These are phyloP conservation scores for Ceratorhiza oryzae-sativae DNA, from an alignment of 1,284 basidiomycete genomes.

Conservation along the genomic window DNA sequence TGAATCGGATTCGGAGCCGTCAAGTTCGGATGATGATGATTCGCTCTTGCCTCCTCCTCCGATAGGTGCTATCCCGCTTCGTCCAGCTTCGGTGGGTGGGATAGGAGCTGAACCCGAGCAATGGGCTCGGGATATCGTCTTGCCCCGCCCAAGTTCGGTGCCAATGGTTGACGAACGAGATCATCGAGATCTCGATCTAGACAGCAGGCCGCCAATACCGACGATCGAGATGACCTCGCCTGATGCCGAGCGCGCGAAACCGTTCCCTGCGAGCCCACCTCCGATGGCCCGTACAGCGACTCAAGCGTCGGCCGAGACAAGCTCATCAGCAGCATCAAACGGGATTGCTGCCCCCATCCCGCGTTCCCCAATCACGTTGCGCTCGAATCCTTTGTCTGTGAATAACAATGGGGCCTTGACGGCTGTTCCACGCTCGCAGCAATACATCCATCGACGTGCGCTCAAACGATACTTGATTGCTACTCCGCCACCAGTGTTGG, in stretches of 20 bases:
- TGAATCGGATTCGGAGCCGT: constrained; percentile 40
- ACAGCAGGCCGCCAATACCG: constrained; percentile 15
- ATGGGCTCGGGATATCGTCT: constrained; percentile 30
- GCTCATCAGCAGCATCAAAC: neutral
- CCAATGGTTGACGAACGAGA: constrained; percentile 28
- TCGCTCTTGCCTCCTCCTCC: neutral
- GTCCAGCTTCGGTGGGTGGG: constrained; percentile 27
- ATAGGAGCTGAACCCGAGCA: constrained; percentile 15
- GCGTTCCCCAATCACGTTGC: constrained; percentile 16
- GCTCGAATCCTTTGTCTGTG: constrained; percentile 43
- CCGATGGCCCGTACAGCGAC: constrained; percentile 1
- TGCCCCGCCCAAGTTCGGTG: constrained; percentile 24
- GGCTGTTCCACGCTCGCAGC: constrained; percentile 58
- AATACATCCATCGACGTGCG: constrained; percentile 78
- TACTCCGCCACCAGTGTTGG: constrained; percentile 84
- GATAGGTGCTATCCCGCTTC: neutral
- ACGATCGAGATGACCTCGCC: constrained; percentile 37
- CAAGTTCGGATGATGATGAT: constrained; percentile 45
- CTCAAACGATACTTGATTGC: constrained; percentile 94
- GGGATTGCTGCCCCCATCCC: constrained; percentile 31
- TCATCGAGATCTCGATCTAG: neutral
- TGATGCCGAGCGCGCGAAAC: constrained; percentile 21
- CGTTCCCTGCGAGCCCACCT: constrained; percentile 8
- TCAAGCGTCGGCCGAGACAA: neutral
- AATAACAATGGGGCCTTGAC: neutral